Evolutionary conservation across 192 early-diverging fungal species (phyloP), one percentile per base, ranked within the genome.

Genomic region (Neocallimastix lanati): DNA sequence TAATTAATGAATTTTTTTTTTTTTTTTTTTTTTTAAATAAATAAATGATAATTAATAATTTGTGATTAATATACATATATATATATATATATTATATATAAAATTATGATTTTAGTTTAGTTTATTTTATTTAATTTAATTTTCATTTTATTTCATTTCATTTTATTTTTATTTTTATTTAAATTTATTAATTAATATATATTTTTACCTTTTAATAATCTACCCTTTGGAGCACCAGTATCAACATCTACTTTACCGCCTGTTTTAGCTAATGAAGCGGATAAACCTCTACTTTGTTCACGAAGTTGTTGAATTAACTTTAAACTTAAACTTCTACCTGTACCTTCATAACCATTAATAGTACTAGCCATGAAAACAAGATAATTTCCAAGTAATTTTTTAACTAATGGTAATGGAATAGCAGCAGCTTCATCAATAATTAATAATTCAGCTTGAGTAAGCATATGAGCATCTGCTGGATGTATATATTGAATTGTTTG

Each of bases 401-500:
- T 92, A 29, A 99, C 97, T 76, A 96, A 78, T 18, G 96, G 94
- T 77, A 99, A 86, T 38, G 97, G 97, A 83, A 99, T 99, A 16
- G 96, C 97, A 12, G 97, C 97, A 28, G 97, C 97, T 85, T 99
- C 97, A 84, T 99, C 97, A 84, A 99, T 98, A 13, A 99, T 95
- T 21, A 99, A 87, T 77, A 99, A 88, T 87, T 99, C 97, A 12
- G 97, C 97, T 85, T 99, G 97, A 35, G 95, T 92, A 35, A 99
- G 89, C 0, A 94, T 92, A 79, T 93, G 92, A 30, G 93, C 91
- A 83, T 99, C 97, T 82, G 95, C 91, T 50, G 97, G 97, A 84
- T 96, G 96, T 82, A 99, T 97, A 82, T 96, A 99, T 90, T 96
- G 94, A 83, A 99, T 97, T 25, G 96, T 99, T 85, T 99, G 97